phyloP scores from a whole-genome alignment of 176 grass and related monocot species.

The Musa schizocarpa region DNA sequence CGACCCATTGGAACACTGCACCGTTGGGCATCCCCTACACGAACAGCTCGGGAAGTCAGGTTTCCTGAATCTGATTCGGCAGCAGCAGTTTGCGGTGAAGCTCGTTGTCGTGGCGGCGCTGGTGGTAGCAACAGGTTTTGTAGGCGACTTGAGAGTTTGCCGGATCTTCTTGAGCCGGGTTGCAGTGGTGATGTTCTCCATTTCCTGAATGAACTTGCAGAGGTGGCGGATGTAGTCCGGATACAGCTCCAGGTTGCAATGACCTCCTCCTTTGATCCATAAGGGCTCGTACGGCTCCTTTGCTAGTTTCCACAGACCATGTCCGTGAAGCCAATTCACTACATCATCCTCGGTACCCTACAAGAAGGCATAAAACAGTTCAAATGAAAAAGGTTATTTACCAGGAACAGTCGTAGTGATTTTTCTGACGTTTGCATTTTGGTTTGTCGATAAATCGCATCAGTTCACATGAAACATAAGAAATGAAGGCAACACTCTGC shows the following conservation, averaged over 20 bases:
- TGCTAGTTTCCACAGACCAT: slow-evolving; percentile 7
- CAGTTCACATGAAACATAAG: too few species aligned
- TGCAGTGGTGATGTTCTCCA: slow-evolving; percentile 6
- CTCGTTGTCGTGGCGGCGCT: background rate
- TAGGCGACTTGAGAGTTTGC: background rate
- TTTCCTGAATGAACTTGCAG: background rate
- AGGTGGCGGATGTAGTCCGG: slow-evolving; percentile 13
- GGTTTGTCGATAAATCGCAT: too few species aligned
- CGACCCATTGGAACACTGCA: background rate
- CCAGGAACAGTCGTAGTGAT: too few species aligned
- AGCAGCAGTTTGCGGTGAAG: background rate
- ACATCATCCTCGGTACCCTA: slow-evolving; percentile 7
- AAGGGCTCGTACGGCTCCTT: slow-evolving; percentile 9
- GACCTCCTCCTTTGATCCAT: slow-evolving; percentile 13
- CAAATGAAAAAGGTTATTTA: too few species aligned
- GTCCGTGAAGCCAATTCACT: slow-evolving; percentile 2
- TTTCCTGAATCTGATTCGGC: background rate
- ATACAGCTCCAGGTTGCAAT: slow-evolving; percentile 16
- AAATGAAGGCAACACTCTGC: too few species aligned
- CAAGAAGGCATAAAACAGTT: background rate
- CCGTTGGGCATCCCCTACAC: background rate
- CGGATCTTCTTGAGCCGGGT: background rate
- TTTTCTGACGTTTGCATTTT: too few species aligned
- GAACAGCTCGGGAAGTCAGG: background rate
- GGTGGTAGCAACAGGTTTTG: background rate